A percentile compares a stretch with the other conserved stretches of the same genome.
These are phyloP conservation scores for Hemisphaericaspora lyxosophila DNA, from an alignment of 1,139 yeast species.

Conservation along the genomic window DNA sequence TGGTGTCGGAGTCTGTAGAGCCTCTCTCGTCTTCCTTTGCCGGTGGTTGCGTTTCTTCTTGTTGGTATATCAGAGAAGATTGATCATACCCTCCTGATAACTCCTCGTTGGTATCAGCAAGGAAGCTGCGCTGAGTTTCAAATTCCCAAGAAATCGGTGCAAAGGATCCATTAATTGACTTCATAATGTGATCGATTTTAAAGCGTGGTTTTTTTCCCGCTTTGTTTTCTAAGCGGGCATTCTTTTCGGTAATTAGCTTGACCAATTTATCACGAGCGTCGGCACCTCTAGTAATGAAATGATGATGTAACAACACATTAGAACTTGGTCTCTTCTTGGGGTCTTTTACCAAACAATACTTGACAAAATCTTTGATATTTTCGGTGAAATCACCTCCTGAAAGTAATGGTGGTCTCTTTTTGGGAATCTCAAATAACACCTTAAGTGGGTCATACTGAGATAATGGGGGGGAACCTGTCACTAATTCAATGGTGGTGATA, in stretches of 20 bases:
- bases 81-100: background rate
- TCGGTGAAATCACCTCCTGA: slow-evolving; percentile 44
- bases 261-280: slow-evolving; percentile 7
- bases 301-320: slow-evolving; percentile 41
- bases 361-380: slow-evolving; percentile 59
- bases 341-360: slow-evolving; percentile 57
- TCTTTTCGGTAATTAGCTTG: slow-evolving; percentile 11
- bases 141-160: slow-evolving; percentile 4
- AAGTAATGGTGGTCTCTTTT: slow-evolving; percentile 63
- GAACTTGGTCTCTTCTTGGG: slow-evolving; percentile 56
- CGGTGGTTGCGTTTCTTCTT: background rate
- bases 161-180: background rate
- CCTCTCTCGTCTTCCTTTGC: slow-evolving; percentile 1
- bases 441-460: slow-evolving; percentile 72
- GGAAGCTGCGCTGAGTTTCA: background rate
- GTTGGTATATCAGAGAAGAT: background rate
- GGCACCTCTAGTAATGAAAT: slow-evolving; percentile 35
- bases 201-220: slow-evolving; percentile 12
- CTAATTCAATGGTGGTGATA: slow-evolving; percentile 73
- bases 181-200: slow-evolving; percentile 4
- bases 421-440: slow-evolving; percentile 71
- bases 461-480: slow-evolving; percentile 73
- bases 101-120: background rate
- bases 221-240: slow-evolving; percentile 6
- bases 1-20: background rate